Percentiles rank a stretch among this genome's conserved stretches.
Evolutionary conservation across 2,329 filamentous ascomycete genomes (phyloP).

Genomic region (Fusarium pilosicola): DNA sequence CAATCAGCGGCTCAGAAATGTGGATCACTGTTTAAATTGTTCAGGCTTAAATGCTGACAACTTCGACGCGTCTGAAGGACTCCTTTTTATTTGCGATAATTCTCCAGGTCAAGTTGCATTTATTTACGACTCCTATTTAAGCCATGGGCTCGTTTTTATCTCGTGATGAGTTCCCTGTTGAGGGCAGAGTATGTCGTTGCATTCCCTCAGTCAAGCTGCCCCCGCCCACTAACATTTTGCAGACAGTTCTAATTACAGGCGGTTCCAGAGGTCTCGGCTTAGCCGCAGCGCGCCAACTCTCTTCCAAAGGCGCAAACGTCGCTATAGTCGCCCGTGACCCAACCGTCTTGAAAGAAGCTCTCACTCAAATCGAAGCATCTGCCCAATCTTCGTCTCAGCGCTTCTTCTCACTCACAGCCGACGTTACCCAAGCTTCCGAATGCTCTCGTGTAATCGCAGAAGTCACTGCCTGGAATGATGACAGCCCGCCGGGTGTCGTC

Average conservation of each 20-base stretch:
- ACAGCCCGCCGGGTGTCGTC: conserved; percentile 1
- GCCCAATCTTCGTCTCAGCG: conserved; percentile 11
- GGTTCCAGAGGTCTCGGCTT: conserved; percentile 28
- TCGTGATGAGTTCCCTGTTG: conserved; percentile 15
- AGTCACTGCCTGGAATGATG: conserved; percentile 19
- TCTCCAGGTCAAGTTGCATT: not conserved
- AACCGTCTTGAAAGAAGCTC: conserved; percentile 1
- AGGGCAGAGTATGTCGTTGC: not conserved
- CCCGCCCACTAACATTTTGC: not conserved
- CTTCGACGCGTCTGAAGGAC: not conserved
- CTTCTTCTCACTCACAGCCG: conserved; percentile 12
- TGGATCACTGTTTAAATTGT: conserved; percentile 5
- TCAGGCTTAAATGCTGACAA: conserved; percentile 16
- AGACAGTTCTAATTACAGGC: conserved; percentile 30
- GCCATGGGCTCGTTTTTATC: conserved; percentile 17
- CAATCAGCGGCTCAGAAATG: not conserved
- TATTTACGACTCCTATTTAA: fast-evolving
- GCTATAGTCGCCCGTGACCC: conserved; percentile 18
- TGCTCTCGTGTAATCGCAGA: conserved; percentile 18
- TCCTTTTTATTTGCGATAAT: not conserved
- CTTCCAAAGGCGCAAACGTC: conserved; percentile 19
- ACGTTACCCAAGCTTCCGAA: conserved; percentile 18
- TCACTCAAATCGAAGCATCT: conserved; percentile 11
- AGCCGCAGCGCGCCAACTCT: conserved; percentile 26
- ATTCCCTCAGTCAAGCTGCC: not conserved